A percentile compares a stretch with the other conserved stretches of the same genome.
Conservation (phyloP, 1,284 basidiomycete genomes). For the Cutaneotrichosporon sp. region DNA sequence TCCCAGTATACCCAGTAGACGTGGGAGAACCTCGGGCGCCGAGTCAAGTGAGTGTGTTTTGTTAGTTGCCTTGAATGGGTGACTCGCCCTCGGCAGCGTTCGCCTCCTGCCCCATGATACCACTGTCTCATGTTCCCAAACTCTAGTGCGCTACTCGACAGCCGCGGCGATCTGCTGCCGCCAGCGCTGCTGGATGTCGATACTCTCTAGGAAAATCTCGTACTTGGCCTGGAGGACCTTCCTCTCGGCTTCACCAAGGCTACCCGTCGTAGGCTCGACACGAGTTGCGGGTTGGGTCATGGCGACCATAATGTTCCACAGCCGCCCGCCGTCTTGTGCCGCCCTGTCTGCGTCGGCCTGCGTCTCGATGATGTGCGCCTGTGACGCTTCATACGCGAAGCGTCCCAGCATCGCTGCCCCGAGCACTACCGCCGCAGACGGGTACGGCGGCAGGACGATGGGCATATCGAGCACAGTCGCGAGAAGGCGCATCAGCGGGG, state of each 20-base stretch:
- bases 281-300: slow-evolving; percentile 86
- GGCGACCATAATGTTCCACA: slow-evolving; percentile 95
- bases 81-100: neutral
- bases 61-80: neutral
- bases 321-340: slow-evolving; percentile 62
- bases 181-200: slow-evolving; percentile 75
- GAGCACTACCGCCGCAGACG: slow-evolving; percentile 80
- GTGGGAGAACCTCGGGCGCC: too few relatives aligned
- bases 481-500: slow-evolving; percentile 78
- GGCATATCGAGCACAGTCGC: slow-evolving; percentile 81
- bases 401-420: slow-evolving; percentile 92
- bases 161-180: slow-evolving; percentile 41
- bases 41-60: neutral
- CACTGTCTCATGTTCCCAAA: neutral
- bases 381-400: slow-evolving; percentile 69
- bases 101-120: neutral
- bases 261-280: slow-evolving; percentile 59
- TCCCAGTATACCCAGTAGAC: too few relatives aligned
- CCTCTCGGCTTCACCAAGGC: slow-evolving; percentile 58
- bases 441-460: slow-evolving; percentile 76
- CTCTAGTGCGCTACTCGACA: neutral
- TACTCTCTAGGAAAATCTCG: slow-evolving; percentile 83
- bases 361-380: slow-evolving; percentile 38
- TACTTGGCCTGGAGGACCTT: slow-evolving; percentile 86
- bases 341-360: slow-evolving; percentile 55